Percentiles rank a stretch among this genome's conserved stretches.
phyloP scores from a whole-genome alignment of 345 rosid species.

The Balakata baccata region DNA sequence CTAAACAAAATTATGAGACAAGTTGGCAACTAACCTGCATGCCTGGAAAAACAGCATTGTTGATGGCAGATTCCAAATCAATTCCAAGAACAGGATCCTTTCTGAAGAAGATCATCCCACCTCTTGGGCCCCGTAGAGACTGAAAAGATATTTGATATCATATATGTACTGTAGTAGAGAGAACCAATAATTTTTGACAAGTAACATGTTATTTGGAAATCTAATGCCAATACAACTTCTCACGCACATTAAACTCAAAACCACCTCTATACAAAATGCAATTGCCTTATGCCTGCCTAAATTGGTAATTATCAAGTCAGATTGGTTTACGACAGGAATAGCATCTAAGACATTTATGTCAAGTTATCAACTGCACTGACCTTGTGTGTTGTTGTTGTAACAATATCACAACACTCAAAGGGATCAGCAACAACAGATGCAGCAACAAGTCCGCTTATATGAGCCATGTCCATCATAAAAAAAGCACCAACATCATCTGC shows the following conservation, averaged over 20 bases:
- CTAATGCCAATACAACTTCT: neutral
- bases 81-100: constrained; percentile 76
- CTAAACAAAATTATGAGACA: neutral
- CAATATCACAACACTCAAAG: constrained; percentile 83
- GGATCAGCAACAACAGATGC: constrained; percentile 88
- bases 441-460: constrained; percentile 91
- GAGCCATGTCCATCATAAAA: constrained; percentile 99
- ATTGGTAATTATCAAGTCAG: neutral
- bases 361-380: constrained; percentile 29
- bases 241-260: constrained; percentile 1
- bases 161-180: neutral
- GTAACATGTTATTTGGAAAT: neutral
- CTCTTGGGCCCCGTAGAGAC: constrained; percentile 98
- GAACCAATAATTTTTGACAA: neutral
- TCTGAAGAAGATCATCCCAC: constrained; percentile 95
- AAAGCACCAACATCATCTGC: constrained; percentile 91
- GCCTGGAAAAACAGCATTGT: constrained; percentile 96
- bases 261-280: neutral
- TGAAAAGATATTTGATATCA: constrained; percentile 25
- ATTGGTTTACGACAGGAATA: neutral
- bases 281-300: neutral
- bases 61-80: constrained; percentile 75
- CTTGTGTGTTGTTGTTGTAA: constrained; percentile 93
- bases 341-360: neutral
- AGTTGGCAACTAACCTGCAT: constrained; percentile 52